Evolutionary conservation across 2,329 filamentous ascomycete genomes (phyloP), one percentile per base, ranked within the genome.

Genomic region (Incumbomyces delicatus): DNA sequence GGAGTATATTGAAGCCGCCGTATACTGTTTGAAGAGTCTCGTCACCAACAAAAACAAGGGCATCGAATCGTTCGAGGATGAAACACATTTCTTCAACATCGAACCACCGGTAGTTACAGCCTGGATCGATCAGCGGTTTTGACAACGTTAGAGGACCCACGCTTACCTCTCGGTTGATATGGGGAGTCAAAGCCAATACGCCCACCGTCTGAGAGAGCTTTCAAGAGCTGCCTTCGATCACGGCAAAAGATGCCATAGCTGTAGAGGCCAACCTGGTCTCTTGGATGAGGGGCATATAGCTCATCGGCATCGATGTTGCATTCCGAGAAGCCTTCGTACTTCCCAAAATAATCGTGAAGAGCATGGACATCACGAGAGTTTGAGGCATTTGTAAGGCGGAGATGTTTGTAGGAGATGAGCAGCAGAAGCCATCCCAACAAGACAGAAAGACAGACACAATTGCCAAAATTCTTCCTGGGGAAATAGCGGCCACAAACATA

Each of bases 41-140:
- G 47, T 72, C 68, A 18, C 68, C 68, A 36, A 70, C 50, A 47
- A 72, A 71, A 14, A 65, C 50, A 5, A 71, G 48, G 14, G 59
- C 57, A 39, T 67, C 65, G 49, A 71, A 70, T 33, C 66, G 63
- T 44, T 64, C 61, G 20, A 71, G 59, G 16, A 70, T 68, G 56
- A 67, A 65, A 53, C 69, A 71, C 36, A 69, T 66, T 46, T 71
- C 66, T 7, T 56, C 46, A 2, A 61, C 59, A 6, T 62, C 58
- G 49, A 66, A 70, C 68, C 68, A 71, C 37, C 59, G 63, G 50
- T 69, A 69, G 41, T 64, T 64, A 49, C 67, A 71, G 27, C 58
- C 65, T 63, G 38, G 38, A 14, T 13, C 14, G 49, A 52, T 51
- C 27, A 54, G 45, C 29, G 20, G 16, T 30, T 13, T 27, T 31